A percentile compares a stretch with the other conserved stretches of the same genome.
Evolutionary conservation across 2,329 filamentous ascomycete species (phyloP).

Genomic region (Cercospora zeina): DNA sequence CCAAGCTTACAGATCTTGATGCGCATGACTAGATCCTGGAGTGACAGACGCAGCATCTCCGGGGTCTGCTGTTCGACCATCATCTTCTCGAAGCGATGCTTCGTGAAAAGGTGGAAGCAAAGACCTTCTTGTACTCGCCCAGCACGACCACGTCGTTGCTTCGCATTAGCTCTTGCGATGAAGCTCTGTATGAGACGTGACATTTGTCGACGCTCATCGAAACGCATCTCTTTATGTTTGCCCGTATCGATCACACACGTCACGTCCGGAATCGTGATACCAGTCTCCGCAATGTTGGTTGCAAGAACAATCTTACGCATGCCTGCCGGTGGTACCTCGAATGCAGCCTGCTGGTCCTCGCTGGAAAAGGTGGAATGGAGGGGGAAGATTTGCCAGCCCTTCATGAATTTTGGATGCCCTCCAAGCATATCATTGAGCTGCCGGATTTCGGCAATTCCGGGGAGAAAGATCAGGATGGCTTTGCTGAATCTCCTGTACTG

Average conservation of each 20-base stretch:
- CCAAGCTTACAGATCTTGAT: slow-evolving; percentile 98
- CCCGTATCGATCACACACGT: slow-evolving; percentile 96
- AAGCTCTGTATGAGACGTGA: slow-evolving; percentile 91
- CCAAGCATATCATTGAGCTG: slow-evolving; percentile 77
- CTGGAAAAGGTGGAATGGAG: slow-evolving; percentile 94
- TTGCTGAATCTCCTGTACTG: slow-evolving; percentile 73
- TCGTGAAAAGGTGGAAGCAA: slow-evolving; percentile 95
- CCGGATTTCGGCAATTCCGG: slow-evolving; percentile 76
- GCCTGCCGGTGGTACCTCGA: slow-evolving; percentile 77
- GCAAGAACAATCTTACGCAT: slow-evolving; percentile 90
- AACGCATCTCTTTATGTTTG: slow-evolving; percentile 96
- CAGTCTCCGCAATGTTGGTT: slow-evolving; percentile 97
- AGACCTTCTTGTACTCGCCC: slow-evolving; percentile 93
- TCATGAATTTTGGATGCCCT: slow-evolving; percentile 72
- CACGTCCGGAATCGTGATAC: slow-evolving; percentile 97
- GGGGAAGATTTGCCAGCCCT: slow-evolving; percentile 81
- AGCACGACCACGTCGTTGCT: slow-evolving; percentile 88
- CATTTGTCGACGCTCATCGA: slow-evolving; percentile 88
- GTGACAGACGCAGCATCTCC: slow-evolving; percentile 88
- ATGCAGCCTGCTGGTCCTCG: slow-evolving; percentile 93
- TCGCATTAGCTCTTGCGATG: slow-evolving; percentile 92
- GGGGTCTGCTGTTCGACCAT: slow-evolving; percentile 94
- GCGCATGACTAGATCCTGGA: slow-evolving; percentile 91
- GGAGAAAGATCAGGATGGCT: slow-evolving; percentile 90
- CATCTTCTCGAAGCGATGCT: slow-evolving; percentile 75